Conservation (phyloP, 805 yeast genomes). For the Kluyveromyces aestuarii region DNA sequence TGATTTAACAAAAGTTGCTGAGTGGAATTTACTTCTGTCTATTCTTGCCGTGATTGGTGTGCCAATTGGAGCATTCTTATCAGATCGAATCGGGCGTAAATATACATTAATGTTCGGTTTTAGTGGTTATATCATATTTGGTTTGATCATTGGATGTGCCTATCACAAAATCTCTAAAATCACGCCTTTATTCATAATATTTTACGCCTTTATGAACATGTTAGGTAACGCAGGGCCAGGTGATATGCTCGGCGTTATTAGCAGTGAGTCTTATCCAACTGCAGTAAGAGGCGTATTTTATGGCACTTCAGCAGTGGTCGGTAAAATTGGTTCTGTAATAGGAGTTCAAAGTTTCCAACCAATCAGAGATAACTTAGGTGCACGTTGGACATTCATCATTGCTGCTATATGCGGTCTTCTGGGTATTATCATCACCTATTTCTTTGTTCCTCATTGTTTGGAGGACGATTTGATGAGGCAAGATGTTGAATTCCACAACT, state of each 20-base stretch:
- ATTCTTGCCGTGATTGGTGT: slow-evolving; percentile 67
- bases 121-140: slow-evolving; percentile 60
- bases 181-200: slow-evolving; percentile 54
- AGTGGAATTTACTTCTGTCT: slow-evolving; percentile 64
- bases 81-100: slow-evolving; percentile 62
- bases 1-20: slow-evolving; percentile 47
- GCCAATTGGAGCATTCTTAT: slow-evolving; percentile 54
- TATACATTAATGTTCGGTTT: slow-evolving; percentile 66
- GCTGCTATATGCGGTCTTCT: slow-evolving; percentile 63
- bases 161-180: slow-evolving; percentile 48
- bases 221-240: slow-evolving; percentile 77
- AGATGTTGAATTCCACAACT: slow-evolving; percentile 54
- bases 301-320: slow-evolving; percentile 70
- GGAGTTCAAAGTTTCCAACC: slow-evolving; percentile 69
- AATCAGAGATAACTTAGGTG: slow-evolving; percentile 53
- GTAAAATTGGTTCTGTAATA: slow-evolving; percentile 79
- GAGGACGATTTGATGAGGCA: slow-evolving; percentile 63
- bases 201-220: slow-evolving; percentile 65
- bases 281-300: slow-evolving; percentile 70
- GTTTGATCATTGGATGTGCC: slow-evolving; percentile 60
- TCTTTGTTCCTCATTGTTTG: slow-evolving; percentile 51
- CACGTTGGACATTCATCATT: slow-evolving; percentile 68
- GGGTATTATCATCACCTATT: slow-evolving; percentile 53
- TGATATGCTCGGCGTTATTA: slow-evolving; percentile 56
- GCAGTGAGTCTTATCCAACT: slow-evolving; percentile 66